These are phyloP conservation scores for Begonia fuchsioides DNA, from an alignment of 306 rosid genomes.

Conservation along the genomic window DNA sequence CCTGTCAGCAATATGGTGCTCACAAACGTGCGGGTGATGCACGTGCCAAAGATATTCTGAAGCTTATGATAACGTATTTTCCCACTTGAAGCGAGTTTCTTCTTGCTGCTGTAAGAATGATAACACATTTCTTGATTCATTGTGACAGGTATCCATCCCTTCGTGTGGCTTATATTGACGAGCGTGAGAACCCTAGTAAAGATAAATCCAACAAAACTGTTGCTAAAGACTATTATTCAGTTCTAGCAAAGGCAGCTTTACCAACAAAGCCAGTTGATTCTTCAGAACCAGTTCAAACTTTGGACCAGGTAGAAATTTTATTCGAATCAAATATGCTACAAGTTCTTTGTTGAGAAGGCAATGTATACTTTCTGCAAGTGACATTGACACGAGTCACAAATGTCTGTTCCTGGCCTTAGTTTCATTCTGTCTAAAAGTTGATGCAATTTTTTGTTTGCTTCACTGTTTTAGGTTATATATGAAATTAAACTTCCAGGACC, in stretches of 20 bases:
- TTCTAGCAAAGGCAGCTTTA: conserved; percentile 75
- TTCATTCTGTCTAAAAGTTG: conserved; percentile 1
- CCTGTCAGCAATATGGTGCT: conserved; percentile 81
- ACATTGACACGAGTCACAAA: background rate
- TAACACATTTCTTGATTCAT: conserved; percentile 9
- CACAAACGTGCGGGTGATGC: conserved; percentile 71
- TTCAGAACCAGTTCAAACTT: conserved; percentile 52
- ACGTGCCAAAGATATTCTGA: conserved; percentile 77
- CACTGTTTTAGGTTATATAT: conserved; percentile 51
- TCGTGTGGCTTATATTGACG: conserved; percentile 89
- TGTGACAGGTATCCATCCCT: conserved; percentile 76
- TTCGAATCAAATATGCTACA: background rate
- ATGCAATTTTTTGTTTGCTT: conserved; percentile 13
- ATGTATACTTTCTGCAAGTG: background rate
- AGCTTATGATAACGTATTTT: conserved; percentile 68
- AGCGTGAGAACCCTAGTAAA: conserved; percentile 66
- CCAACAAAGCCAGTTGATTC: conserved; percentile 64
- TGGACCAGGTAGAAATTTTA: conserved; percentile 61
- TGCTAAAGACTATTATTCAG: conserved; percentile 74
- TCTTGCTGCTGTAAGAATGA: conserved; percentile 6
- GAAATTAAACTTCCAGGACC: conserved; percentile 93
- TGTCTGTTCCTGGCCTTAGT: conserved; percentile 3
- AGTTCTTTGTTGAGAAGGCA: background rate
- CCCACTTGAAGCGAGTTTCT: conserved; percentile 6
- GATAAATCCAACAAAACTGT: conserved; percentile 40